Evolutionary conservation across 2,329 filamentous ascomycete genomes (phyloP).

Genomic region (Paracoccidioides brasiliensis): DNA sequence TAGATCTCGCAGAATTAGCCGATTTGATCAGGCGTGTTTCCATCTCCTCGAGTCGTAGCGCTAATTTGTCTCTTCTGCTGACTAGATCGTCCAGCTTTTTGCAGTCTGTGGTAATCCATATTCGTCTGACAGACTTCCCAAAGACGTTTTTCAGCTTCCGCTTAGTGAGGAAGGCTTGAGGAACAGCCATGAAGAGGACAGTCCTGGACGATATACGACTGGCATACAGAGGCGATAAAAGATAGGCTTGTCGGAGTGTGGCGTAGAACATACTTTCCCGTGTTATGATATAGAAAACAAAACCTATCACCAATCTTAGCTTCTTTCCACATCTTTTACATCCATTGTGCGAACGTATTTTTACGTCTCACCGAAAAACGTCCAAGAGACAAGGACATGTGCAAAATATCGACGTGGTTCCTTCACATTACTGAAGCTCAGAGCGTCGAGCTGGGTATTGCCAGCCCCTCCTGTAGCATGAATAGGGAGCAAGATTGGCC

Average conservation of each 20-base stretch:
- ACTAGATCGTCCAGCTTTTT: slow-evolving; percentile 67
- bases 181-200: slow-evolving; percentile 77
- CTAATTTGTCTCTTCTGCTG: slow-evolving; percentile 62
- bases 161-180: slow-evolving; percentile 62
- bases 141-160: slow-evolving; percentile 64
- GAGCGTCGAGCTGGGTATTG: slow-evolving; percentile 55
- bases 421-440: slow-evolving; percentile 67
- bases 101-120: slow-evolving; percentile 73
- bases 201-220: slow-evolving; percentile 79
- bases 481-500: slow-evolving; percentile 77
- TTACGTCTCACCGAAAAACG: slow-evolving; percentile 52
- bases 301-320: slow-evolving; percentile 33
- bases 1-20: slow-evolving; percentile 57
- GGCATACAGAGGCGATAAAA: slow-evolving; percentile 70
- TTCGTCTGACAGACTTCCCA: slow-evolving; percentile 60
- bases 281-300: slow-evolving; percentile 74
- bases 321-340: background rate
- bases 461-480: slow-evolving; percentile 68
- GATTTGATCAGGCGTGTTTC: slow-evolving; percentile 73
- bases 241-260: slow-evolving; percentile 80
- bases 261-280: slow-evolving; percentile 84
- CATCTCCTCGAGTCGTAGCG: slow-evolving; percentile 68
- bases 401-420: slow-evolving; percentile 59
- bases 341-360: too few relatives aligned
- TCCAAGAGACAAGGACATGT: slow-evolving; percentile 60